Conservation (phyloP, 2,329 filamentous ascomycete genomes). For the Ascochyta rabiei region DNA sequence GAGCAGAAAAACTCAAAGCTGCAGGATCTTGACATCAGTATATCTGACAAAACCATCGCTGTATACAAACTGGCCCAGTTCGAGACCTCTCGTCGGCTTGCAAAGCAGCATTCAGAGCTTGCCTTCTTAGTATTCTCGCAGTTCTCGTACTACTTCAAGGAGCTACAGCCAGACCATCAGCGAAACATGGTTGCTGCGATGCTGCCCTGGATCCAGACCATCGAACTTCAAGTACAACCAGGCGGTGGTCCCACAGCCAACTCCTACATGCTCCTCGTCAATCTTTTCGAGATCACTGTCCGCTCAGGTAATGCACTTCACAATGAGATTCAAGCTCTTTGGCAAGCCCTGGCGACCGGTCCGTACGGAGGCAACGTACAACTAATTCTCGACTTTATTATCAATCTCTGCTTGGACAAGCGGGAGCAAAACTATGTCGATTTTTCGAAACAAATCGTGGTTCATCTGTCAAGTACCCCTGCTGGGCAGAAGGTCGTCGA, state of each 20-base stretch:
- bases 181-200: constrained; percentile 94
- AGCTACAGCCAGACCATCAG: constrained; percentile 79
- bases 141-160: constrained; percentile 91
- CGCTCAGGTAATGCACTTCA: constrained; percentile 86
- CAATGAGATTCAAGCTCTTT: constrained; percentile 95
- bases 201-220: constrained; percentile 92
- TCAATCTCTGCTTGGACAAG: constrained; percentile 87
- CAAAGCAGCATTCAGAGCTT: constrained; percentile 84
- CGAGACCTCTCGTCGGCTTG: constrained; percentile 88
- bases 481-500: constrained; percentile 92
- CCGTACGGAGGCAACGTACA: constrained; percentile 94
- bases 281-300: constrained; percentile 95
- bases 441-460: constrained; percentile 96
- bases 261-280: constrained; percentile 93
- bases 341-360: constrained; percentile 93
- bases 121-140: constrained; percentile 96
- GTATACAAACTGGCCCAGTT: constrained; percentile 98
- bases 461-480: constrained; percentile 86
- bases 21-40: constrained; percentile 96
- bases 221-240: constrained; percentile 89
- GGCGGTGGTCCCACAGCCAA: constrained; percentile 88
- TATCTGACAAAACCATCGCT: constrained; percentile 96
- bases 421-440: constrained; percentile 98
- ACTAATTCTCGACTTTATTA: constrained; percentile 94
- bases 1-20: constrained; percentile 87